phyloP scores from a whole-genome alignment of 257 asterid genomes.

The Solanum medicagineum region DNA sequence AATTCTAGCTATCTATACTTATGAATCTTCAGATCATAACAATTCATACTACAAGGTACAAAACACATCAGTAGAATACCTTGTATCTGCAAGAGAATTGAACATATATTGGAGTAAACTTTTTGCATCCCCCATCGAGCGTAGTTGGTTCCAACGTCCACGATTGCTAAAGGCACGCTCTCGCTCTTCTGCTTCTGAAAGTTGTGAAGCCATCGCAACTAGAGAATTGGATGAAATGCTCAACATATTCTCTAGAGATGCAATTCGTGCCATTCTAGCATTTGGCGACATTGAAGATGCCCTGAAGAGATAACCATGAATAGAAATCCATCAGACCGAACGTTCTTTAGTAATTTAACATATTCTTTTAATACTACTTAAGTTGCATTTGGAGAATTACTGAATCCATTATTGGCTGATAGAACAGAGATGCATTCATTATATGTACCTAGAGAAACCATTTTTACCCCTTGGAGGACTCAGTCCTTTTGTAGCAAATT shows the following conservation, averaged over 20 bases:
- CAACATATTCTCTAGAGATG: constrained; percentile 93
- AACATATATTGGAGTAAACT: constrained; percentile 79
- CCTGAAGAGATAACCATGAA: constrained; percentile 25
- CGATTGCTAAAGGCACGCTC: constrained; percentile 70
- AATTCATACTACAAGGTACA: neutral
- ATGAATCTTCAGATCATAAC: neutral
- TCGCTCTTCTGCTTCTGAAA: constrained; percentile 98
- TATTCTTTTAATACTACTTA: neutral
- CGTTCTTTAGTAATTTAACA: neutral
- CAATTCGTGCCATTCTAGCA: constrained; percentile 88
- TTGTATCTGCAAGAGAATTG: constrained; percentile 76
- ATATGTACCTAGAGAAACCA: constrained; percentile 62
- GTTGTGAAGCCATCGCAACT: constrained; percentile 98
- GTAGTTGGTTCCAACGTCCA: constrained; percentile 96
- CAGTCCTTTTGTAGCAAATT: constrained; percentile 71
- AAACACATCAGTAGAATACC: constrained; percentile 24
- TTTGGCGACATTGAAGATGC: constrained; percentile 85
- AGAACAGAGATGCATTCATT: neutral
- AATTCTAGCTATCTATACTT: neutral
- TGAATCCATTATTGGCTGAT: neutral
- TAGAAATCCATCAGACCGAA: neutral
- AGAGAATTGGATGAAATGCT: constrained; percentile 88
- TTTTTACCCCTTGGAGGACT: constrained; percentile 89
- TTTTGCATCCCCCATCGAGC: constrained; percentile 96
- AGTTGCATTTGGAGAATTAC: neutral